Percentiles rank a stretch among this genome's conserved stretches.
Evolutionary conservation across 257 asterid genomes (phyloP).

Genomic region (Henckelia pumila): DNA sequence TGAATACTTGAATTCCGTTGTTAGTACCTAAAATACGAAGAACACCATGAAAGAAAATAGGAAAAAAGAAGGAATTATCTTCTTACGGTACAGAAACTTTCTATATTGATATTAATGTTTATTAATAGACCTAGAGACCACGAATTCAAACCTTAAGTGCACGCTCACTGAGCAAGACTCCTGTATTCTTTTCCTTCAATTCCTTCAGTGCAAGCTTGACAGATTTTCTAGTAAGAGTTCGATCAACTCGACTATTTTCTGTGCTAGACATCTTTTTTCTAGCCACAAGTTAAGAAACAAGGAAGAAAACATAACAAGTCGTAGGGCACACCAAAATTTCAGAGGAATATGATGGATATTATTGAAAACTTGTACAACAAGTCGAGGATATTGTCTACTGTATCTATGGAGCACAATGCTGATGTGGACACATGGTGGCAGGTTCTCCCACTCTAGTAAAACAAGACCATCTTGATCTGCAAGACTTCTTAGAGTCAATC

Average conservation of each 20-base stretch:
- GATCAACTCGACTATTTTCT: slow-evolving; percentile 34
- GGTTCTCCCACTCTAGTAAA: slow-evolving; percentile 76
- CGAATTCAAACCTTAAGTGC: slow-evolving; percentile 64
- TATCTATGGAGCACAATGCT: slow-evolving; percentile 68
- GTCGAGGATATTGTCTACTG: slow-evolving; percentile 59
- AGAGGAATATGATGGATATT: slow-evolving; percentile 12
- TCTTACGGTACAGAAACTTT: background rate
- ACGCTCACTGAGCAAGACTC: slow-evolving; percentile 69
- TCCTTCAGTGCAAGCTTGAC: slow-evolving; percentile 67
- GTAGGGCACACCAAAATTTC: slow-evolving; percentile 4
- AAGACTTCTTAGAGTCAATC: slow-evolving; percentile 54
- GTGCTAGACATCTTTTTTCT: slow-evolving; percentile 36
- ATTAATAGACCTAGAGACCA: background rate
- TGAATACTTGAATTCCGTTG: too few species aligned
- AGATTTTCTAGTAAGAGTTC: slow-evolving; percentile 60
- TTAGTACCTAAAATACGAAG: too few species aligned
- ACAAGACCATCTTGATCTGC: slow-evolving; percentile 52
- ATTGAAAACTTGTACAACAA: slow-evolving; percentile 11
- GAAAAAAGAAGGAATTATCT: background rate
- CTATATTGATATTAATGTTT: background rate
- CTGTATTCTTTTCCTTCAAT: slow-evolving; percentile 63
- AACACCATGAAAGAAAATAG: background rate
- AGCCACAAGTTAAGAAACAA: slow-evolving; percentile 47
- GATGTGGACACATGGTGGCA: slow-evolving; percentile 58
- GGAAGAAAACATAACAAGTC: slow-evolving; percentile 7